Evolutionary conservation across 768 basidiomycete genomes (phyloP).

Genomic region (Kwoniella dendrophila): DNA sequence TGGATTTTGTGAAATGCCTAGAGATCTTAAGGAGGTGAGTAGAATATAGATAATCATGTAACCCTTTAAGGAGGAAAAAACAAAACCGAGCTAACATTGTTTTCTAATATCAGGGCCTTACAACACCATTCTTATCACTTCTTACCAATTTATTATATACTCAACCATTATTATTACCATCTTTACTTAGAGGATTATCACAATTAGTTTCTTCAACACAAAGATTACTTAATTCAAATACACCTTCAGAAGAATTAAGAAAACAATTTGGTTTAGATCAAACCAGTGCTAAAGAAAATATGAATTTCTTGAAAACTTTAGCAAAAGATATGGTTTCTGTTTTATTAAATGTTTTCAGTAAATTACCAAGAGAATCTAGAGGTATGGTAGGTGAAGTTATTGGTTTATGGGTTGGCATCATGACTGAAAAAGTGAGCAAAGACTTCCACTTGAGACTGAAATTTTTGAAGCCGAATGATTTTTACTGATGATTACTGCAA

Average conservation of each 20-base stretch:
- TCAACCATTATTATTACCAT: slow-evolving; percentile 77
- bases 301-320: slow-evolving; percentile 73
- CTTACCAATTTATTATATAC: slow-evolving; percentile 89
- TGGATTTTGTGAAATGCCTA: slow-evolving; percentile 81
- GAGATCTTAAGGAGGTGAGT: slow-evolving; percentile 72
- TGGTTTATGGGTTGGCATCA: slow-evolving; percentile 78
- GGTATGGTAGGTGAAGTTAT: slow-evolving; percentile 86
- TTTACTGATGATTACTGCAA: not conserved
- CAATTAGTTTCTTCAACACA: slow-evolving; percentile 79
- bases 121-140: slow-evolving; percentile 77
- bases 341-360: slow-evolving; percentile 94
- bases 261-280: slow-evolving; percentile 62
- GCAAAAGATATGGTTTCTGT: slow-evolving; percentile 92
- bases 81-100: not conserved
- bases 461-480: not conserved
- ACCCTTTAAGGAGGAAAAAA: not conserved
- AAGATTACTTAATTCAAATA: slow-evolving; percentile 60
- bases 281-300: slow-evolving; percentile 67
- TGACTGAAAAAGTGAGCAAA: slow-evolving; percentile 67
- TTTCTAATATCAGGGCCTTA: slow-evolving; percentile 64
- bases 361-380: slow-evolving; percentile 71
- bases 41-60: not conserved
- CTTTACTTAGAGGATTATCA: slow-evolving; percentile 79
- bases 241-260: slow-evolving; percentile 55
- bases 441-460: no score